Evolutionary conservation across 1,284 basidiomycete species (phyloP).

Genomic region (Pseudomicrostroma phylloplanum): DNA sequence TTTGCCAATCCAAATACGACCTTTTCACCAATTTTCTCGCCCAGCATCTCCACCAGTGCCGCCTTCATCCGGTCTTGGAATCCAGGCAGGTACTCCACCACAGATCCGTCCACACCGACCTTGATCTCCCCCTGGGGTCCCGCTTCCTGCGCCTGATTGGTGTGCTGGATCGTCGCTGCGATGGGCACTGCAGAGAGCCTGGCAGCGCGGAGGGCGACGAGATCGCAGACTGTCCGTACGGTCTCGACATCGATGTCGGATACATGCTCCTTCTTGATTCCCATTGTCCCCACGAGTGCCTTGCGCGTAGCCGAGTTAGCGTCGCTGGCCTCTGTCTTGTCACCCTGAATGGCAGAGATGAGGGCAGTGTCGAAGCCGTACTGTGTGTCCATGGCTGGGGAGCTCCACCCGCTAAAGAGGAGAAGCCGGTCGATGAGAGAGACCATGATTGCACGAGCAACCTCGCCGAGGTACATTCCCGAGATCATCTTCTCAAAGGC

Average conservation of each 20-base stretch:
- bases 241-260: conserved; percentile 60
- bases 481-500: conserved; percentile 98
- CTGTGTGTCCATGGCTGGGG: conserved; percentile 69
- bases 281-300: conserved; percentile 63
- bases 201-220: conserved; percentile 77
- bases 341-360: conserved; percentile 74
- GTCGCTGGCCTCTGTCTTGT: conserved; percentile 27
- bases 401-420: conserved; percentile 74
- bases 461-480: conserved; percentile 94
- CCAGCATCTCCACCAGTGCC: conserved; percentile 69
- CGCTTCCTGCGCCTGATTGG: conserved; percentile 58
- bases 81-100: conserved; percentile 82
- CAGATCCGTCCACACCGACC: conserved; percentile 53
- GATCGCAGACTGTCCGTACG: conserved; percentile 69
- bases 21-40: conserved; percentile 68
- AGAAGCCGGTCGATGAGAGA: conserved; percentile 69
- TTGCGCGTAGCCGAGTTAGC: conserved; percentile 49
- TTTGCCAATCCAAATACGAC: conserved; percentile 86
- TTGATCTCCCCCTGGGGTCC: conserved; percentile 17
- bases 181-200: conserved; percentile 77
- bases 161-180: conserved; percentile 77
- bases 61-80: conserved; percentile 69
- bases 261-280: conserved; percentile 55
- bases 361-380: conserved; percentile 90
- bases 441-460: conserved; percentile 76